Evolutionary conservation across 441 rosid genomes (phyloP).

Genomic region (Mallotus repandus): DNA sequence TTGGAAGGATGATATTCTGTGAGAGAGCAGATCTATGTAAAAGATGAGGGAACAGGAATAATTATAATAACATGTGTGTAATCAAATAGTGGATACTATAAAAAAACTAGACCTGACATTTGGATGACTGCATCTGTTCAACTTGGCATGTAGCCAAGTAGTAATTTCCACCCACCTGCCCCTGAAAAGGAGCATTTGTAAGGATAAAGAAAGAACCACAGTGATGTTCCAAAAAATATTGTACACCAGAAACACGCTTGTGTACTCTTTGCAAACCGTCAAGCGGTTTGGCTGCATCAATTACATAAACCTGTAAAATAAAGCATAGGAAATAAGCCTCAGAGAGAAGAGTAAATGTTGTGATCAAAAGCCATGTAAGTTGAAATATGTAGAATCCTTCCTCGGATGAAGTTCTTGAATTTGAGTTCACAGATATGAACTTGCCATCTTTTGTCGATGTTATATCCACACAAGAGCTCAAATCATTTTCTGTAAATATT

Average conservation of each 20-base stretch:
- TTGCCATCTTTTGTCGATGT: slow-evolving; percentile 93
- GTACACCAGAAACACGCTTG: slow-evolving; percentile 63
- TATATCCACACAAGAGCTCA: slow-evolving; percentile 86
- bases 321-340: slow-evolving; percentile 26
- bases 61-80: not conserved
- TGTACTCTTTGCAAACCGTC: slow-evolving; percentile 52
- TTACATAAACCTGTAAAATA: slow-evolving; percentile 63
- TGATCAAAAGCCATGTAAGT: slow-evolving; percentile 19
- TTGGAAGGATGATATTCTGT: slow-evolving; percentile 64
- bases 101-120: slow-evolving; percentile 56
- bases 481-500: slow-evolving; percentile 58
- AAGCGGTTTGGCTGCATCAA: slow-evolving; percentile 56
- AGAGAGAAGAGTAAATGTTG: slow-evolving; percentile 8
- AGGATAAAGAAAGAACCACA: slow-evolving; percentile 66
- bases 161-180: slow-evolving; percentile 46
- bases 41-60: slow-evolving; percentile 8
- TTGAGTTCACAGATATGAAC: slow-evolving; percentile 91
- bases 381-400: slow-evolving; percentile 55
- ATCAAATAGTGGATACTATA: slow-evolving; percentile 2
- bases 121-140: slow-evolving; percentile 43
- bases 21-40: slow-evolving; percentile 16
- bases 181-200: slow-evolving; percentile 65
- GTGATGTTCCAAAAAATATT: slow-evolving; percentile 82
- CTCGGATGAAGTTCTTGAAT: slow-evolving; percentile 95
- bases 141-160: slow-evolving; percentile 58